A percentile compares a stretch with the other conserved stretches of the same genome.
Evolutionary conservation across 2,329 filamentous ascomycete genomes (phyloP).

Genomic region (Emericellopsis cladophorae): DNA sequence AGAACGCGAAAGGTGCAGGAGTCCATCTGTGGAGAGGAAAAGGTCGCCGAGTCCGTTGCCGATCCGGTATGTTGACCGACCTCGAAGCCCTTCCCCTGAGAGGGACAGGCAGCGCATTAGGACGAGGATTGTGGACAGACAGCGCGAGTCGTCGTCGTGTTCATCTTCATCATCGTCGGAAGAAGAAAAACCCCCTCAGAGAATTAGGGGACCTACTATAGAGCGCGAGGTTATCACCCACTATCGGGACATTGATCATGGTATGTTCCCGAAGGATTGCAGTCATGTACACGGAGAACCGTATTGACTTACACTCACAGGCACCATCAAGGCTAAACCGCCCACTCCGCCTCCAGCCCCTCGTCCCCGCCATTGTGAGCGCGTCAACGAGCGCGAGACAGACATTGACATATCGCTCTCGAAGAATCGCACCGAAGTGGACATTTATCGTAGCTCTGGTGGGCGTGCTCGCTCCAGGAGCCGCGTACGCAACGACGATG

Average conservation of each 20-base stretch:
- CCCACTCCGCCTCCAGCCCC: constrained; percentile 36
- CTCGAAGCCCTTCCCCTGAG: constrained; percentile 21
- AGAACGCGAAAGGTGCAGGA: constrained; percentile 13
- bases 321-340: constrained; percentile 27
- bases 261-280: constrained; percentile 29
- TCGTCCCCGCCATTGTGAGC: constrained; percentile 26
- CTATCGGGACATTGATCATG: constrained; percentile 78
- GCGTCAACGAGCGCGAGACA: constrained; percentile 35
- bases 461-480: constrained; percentile 15
- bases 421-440: constrained; percentile 42
- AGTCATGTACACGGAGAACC: too few relatives aligned
- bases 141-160: constrained; percentile 22
- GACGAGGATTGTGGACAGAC: constrained; percentile 34
- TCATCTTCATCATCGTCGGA: constrained; percentile 20
- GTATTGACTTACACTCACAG: constrained; percentile 16
- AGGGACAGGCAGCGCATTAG: constrained; percentile 31
- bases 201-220: constrained; percentile 66
- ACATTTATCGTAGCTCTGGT: constrained; percentile 30
- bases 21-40: constrained; percentile 19
- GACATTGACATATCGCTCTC: constrained; percentile 50
- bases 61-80: constrained; percentile 26
- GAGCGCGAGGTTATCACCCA: constrained; percentile 84
- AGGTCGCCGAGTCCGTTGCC: constrained; percentile 19
- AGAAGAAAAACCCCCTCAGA: constrained; percentile 41
- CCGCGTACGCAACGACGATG: constrained; percentile 44